Base-by-base conservation (phyloP, 2,329 filamentous ascomycete genomes). In the Xylariaceae sp. region DNA sequence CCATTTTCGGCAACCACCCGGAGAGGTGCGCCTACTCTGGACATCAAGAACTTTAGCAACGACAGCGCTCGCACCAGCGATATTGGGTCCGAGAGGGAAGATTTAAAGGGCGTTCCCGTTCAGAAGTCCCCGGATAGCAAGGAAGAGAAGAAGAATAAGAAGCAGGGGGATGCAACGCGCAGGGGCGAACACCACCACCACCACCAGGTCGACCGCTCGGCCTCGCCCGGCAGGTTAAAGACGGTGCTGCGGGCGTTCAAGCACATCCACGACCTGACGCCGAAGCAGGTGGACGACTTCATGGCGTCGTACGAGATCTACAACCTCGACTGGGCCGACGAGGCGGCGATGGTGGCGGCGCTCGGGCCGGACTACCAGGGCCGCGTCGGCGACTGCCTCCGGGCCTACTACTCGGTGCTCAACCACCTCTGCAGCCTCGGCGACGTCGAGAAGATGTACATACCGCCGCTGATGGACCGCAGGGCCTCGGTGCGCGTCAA, bases 391-490 rank as follows among this genome's bases (percentile, higher is more conserved):
- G 68, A 70, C 43, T 72, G 70, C 40, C 63, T 75, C 36, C 63
- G 65, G 35, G 55, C 70, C 9, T 75, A 75, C 52, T 75, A 75
- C 43, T 70, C 70, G 19, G 69, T 74, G 11, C 57, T 74, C 21
- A 74, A 75, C 51, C 71, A 74, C 41, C 64, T 75, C 9, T 75
- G 71, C 52, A 71, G 70, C 17, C 63, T 74, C 9, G 71, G 71
- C 23, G 69, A 73, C 30, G 70, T 74, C n/a, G 71, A 74, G 51
- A 74, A 74, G 57, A 75, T 75, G 71, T 75, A 74, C 53, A 74
- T 74, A 38, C 71, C 71, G 9, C 71, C 71, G 2, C 62, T 69
- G 36, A 71, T 74, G 69, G 69, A 71, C 54, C 64, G 61, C 49
- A 66, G 67, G 43, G 67, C 67, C 4, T 68, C 63, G 1, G 68